Base-by-base conservation (phyloP, 2,329 filamentous ascomycete species). In the Parastagonospora nodorum region DNA sequence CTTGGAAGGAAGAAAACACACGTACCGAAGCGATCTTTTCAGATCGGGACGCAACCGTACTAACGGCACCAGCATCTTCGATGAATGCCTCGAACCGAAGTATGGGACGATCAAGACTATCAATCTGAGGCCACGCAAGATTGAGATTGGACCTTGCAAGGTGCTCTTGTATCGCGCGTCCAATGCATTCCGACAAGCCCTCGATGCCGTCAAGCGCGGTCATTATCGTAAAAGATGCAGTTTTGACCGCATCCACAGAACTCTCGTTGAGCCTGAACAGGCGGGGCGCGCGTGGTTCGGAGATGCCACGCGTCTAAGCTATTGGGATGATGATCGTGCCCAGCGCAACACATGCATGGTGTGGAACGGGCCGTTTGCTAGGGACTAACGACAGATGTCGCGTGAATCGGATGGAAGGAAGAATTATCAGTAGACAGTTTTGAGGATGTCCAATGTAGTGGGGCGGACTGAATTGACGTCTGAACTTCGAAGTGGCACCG, bases 21-120 rank as follows among this genome's bases (percentile, higher is more conserved):
- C 67, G 33, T 55, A 69, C 66, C 54, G 68, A 69, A 30, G 64
- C 64, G 31, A 71, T 53, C 35, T 51, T 60, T 32, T 65, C 58
- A 14, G 68, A 64, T 33, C 53, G 60, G 28, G 43, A 43, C 42
- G 38, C 50, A n/a, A 41, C 37, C 29, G 30, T 33, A 42, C 46
- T 59, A 9, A 33, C 42, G 11, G 45, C 53, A 24, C 49, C 48
- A 32, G 56, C 61, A 50, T 71, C 67, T 42, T 71, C 66, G 9
- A 71, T 50, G 33, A 69, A 71, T 24, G 68, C 66, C 39, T 71
- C 68, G 14, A 71, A 44, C 5, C 68, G 63, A 9, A 71, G 51
- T 12, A 68, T 57, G 3, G 67, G 67, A 24, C 53, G 61, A 16
- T 51, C 51, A 7, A 69, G 48, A 11, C 42, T 50, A 28, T 63